phyloP scores from a whole-genome alignment of 352 stramenopile species.

The Phytopythium mirpurense region DNA sequence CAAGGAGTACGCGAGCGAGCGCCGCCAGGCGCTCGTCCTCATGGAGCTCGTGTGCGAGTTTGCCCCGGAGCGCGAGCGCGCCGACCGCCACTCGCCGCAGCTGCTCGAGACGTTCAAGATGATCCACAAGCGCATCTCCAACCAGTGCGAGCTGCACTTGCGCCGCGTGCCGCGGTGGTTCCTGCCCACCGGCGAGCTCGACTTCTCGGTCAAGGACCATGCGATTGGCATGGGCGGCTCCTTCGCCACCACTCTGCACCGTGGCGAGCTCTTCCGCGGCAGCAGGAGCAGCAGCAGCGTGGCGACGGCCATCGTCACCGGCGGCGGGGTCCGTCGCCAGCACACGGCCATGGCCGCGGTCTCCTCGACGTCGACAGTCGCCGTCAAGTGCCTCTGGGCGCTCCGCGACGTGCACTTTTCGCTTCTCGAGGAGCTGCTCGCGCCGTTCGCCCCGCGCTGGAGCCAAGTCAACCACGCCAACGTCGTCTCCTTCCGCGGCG shows the following conservation, averaged over 20 bases:
- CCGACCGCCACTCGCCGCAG: constrained; percentile 29
- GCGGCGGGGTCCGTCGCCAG: constrained; percentile 1
- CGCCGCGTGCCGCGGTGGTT: constrained; percentile 61
- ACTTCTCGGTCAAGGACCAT: constrained; percentile 33
- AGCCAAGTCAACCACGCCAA: constrained; percentile 50
- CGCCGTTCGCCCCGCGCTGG: constrained; percentile 40
- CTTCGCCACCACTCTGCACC: constrained; percentile 43
- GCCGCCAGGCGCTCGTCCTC: constrained; percentile 47
- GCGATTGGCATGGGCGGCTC: constrained; percentile 30
- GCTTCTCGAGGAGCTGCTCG: constrained; percentile 48
- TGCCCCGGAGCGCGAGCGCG: constrained; percentile 24
- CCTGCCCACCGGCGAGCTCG: constrained; percentile 37
- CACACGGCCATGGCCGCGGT: constrained; percentile 5
- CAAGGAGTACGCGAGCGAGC: constrained; percentile 47
- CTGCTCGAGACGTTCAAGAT: constrained; percentile 62
- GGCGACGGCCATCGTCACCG: constrained; percentile 12
- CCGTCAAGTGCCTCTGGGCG: constrained; percentile 54
- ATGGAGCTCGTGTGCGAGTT: constrained; percentile 54
- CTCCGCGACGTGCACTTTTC: constrained; percentile 36
- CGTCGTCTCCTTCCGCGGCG: constrained; percentile 53
- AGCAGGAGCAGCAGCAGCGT: constrained; percentile 25
- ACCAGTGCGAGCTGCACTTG: constrained; percentile 37
- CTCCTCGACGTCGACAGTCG: constrained; percentile 28
- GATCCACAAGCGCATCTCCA: constrained; percentile 50
- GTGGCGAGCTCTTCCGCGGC: constrained; percentile 48